Evolutionary conservation across 345 rosid species (phyloP).

Genomic region (Citrus maxima): DNA sequence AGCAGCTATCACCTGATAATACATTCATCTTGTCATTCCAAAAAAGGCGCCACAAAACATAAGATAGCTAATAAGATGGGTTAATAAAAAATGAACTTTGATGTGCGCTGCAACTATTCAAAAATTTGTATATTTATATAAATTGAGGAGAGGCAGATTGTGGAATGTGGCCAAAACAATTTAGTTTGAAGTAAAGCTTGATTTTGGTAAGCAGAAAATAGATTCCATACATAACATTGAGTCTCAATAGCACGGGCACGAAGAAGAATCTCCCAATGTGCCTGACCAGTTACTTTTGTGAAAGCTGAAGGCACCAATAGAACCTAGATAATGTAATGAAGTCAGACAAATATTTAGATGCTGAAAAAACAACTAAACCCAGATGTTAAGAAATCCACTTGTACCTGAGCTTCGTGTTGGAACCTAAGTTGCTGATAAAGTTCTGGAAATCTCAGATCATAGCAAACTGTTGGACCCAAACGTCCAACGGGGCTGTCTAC

Average conservation of each 20-base stretch:
- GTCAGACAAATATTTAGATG: neutral
- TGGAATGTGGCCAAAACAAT: neutral
- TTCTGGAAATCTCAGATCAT: conserved; percentile 90
- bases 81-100: neutral
- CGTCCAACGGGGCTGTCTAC: conserved; percentile 81
- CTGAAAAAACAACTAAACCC: neutral
- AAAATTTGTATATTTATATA: no score
- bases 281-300: conserved; percentile 79
- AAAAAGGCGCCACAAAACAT: neutral
- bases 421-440: conserved; percentile 86
- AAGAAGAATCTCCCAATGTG: conserved; percentile 96
- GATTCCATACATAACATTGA: conserved; percentile 75
- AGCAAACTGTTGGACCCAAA: conserved; percentile 85
- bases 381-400: neutral
- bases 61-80: neutral
- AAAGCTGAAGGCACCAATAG: conserved; percentile 88
- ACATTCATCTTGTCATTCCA: neutral
- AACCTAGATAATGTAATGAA: conserved; percentile 40
- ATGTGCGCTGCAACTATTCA: neutral
- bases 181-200: neutral
- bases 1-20: conserved; percentile 73
- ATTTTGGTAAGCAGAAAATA: neutral
- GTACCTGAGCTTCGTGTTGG: conserved; percentile 76
- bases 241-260: conserved; percentile 94
- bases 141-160: neutral